Conservation (phyloP, 1,284 basidiomycete species). For the Veloboletus limbatus region DNA sequence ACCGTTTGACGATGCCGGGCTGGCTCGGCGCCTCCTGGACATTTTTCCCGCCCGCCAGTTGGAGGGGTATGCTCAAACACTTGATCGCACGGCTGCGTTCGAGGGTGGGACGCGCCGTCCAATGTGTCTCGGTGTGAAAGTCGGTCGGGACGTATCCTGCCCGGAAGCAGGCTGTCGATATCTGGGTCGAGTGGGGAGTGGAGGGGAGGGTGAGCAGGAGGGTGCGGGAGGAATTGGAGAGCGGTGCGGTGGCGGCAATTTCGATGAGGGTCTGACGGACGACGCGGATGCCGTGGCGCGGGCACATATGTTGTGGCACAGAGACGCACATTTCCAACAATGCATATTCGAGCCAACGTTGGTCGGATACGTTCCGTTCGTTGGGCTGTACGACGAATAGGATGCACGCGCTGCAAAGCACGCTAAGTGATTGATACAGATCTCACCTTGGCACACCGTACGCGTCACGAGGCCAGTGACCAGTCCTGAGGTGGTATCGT, state of each 20-base stretch:
- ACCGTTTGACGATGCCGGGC: slow-evolving; percentile 71
- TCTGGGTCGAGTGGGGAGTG: slow-evolving; percentile 47
- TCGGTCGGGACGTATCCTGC: slow-evolving; percentile 87
- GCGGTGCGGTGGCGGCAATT: slow-evolving; percentile 49
- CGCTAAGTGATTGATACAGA: too few relatives aligned
- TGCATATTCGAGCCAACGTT: slow-evolving; percentile 85
- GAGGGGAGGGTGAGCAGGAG: slow-evolving; percentile 27
- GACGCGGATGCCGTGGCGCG: slow-evolving; percentile 59
- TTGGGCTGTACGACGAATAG: slow-evolving; percentile 88
- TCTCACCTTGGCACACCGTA: slow-evolving; percentile 59
- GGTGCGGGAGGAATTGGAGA: slow-evolving; percentile 46
- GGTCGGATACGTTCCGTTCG: slow-evolving; percentile 97
- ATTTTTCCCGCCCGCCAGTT: slow-evolving; percentile 95
- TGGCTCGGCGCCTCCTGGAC: slow-evolving; percentile 88
- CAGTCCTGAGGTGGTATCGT: slow-evolving; percentile 71
- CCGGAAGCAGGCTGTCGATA: slow-evolving; percentile 86
- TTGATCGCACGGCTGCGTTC: slow-evolving; percentile 87
- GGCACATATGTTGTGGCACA: neutral
- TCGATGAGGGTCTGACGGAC: slow-evolving; percentile 77
- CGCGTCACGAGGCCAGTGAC: slow-evolving; percentile 73
- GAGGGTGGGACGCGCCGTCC: slow-evolving; percentile 70
- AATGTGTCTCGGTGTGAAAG: slow-evolving; percentile 62
- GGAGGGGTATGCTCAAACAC: slow-evolving; percentile 88
- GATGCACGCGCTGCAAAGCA: slow-evolving; percentile 61
- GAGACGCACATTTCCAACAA: slow-evolving; percentile 66